Evolutionary conservation across 371 early-diverging fungal species (phyloP).

Genomic region (Choanephora cucurbitarum): DNA sequence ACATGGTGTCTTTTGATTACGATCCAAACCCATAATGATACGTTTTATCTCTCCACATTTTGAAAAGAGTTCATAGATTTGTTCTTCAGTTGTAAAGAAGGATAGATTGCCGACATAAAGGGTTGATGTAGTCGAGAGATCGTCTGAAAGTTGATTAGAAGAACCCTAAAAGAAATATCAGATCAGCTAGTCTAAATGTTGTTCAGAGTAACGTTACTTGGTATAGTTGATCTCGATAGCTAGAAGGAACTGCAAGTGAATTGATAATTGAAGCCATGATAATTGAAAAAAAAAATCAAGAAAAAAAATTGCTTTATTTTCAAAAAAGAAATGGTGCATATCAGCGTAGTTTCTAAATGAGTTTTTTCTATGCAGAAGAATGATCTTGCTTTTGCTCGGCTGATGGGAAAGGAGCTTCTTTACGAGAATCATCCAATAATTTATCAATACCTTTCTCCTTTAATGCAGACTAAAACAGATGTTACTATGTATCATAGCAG

Average conservation of each 20-base stretch:
- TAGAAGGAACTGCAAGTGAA: conserved; percentile 82
- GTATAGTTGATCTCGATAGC: conserved; percentile 85
- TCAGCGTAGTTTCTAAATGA: neutral
- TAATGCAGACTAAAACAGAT: conserved; percentile 58
- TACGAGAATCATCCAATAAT: conserved; percentile 74
- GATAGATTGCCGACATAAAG: conserved; percentile 98
- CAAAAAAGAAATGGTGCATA: conserved; percentile 2
- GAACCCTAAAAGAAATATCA: too few species aligned
- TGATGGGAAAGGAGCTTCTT: conserved; percentile 70
- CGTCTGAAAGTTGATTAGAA: conserved; percentile 65
- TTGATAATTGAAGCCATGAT: conserved; percentile 72
- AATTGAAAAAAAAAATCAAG: conserved; percentile 4
- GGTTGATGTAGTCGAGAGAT: conserved; percentile 76
- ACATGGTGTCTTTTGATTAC: conserved; percentile 93
- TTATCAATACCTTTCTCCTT: conserved; percentile 81
- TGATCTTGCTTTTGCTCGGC: conserved; percentile 11
- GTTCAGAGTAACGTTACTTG: too few species aligned
- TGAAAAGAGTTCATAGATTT: conserved; percentile 95
- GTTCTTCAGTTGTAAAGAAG: conserved; percentile 98
- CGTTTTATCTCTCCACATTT: conserved; percentile 97
- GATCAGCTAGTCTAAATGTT: too few species aligned
- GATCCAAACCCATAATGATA: conserved; percentile 98
- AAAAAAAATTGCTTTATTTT: conserved; percentile 1
- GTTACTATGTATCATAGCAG: neutral
- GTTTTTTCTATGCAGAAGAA: conserved; percentile 3